These are phyloP conservation scores for Talaromyces albobiverticillius DNA, from an alignment of 2,329 filamentous ascomycete species.

Conservation along the genomic window DNA sequence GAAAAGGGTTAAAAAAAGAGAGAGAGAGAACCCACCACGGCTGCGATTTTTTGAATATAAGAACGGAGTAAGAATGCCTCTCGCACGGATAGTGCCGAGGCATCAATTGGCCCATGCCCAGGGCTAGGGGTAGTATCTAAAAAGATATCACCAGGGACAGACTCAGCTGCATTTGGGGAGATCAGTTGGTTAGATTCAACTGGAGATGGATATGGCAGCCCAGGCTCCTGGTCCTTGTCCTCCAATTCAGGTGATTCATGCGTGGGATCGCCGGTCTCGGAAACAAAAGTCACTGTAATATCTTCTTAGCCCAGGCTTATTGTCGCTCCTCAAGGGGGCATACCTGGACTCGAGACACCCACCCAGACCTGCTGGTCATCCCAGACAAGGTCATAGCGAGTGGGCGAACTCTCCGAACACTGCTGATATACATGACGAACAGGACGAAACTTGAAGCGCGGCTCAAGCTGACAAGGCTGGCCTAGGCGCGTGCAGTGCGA, in stretches of 20 bases:
- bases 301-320: not conserved
- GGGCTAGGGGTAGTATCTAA: conserved; percentile 17
- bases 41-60: conserved; percentile 33
- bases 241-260: not conserved
- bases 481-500: conserved; percentile 28
- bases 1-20: too few relatives aligned
- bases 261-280: not conserved
- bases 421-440: conserved; percentile 35
- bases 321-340: not conserved
- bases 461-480: conserved; percentile 29
- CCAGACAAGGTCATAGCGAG: conserved; percentile 30
- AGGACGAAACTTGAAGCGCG: conserved; percentile 32
- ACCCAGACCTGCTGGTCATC: conserved; percentile 31
- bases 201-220: conserved; percentile 6
- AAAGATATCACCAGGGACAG: conserved; percentile 1
- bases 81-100: conserved; percentile 22
- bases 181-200: conserved; percentile 4
- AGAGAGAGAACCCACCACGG: conserved; percentile 25
- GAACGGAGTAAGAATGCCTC: conserved; percentile 33
- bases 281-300: not conserved
- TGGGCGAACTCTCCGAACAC: conserved; percentile 21
- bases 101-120: conserved; percentile 9
- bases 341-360: conserved; percentile 27
- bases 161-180: not conserved
- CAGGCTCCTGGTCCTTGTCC: conserved; percentile 2